Evolutionary conservation across 345 rosid genomes (phyloP).

Genomic region (Turritis glabra): DNA sequence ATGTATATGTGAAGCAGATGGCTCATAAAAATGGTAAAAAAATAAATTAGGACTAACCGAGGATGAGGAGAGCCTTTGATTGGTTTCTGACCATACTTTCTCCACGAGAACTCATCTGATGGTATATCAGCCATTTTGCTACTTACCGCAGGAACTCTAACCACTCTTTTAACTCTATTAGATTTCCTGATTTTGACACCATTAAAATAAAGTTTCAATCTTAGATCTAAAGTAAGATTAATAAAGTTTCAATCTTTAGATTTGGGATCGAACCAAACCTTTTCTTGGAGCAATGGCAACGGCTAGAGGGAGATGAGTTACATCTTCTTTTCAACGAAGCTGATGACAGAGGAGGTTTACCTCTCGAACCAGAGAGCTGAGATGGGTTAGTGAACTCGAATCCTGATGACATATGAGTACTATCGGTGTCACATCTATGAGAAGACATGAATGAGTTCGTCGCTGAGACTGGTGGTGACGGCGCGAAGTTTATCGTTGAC

Average conservation of each 20-base stretch:
- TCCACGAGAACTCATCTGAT: conserved; percentile 87
- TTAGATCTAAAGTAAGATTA: conserved; percentile 8
- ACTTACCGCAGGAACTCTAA: conserved; percentile 83
- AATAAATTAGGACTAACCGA: conserved; percentile 46
- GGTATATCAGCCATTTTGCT: conserved; percentile 90
- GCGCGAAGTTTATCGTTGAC: conserved; percentile 53
- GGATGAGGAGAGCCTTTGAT: conserved; percentile 99
- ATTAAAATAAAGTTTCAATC: neutral
- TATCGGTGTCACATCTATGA: conserved; percentile 70
- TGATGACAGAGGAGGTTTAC: conserved; percentile 71
- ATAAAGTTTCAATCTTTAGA: neutral
- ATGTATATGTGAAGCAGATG: neutral
- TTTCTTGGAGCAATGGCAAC: conserved; percentile 97
- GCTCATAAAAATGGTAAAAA: neutral
- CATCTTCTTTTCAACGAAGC: conserved; percentile 68
- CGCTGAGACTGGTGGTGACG: conserved; percentile 55
- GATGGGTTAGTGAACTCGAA: conserved; percentile 65
- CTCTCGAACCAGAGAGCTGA: conserved; percentile 53
- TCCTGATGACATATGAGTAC: conserved; percentile 62
- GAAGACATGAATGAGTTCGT: conserved; percentile 73
- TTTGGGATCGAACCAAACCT: conserved; percentile 44
- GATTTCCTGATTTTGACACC: conserved; percentile 54
- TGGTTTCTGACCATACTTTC: conserved; percentile 97
- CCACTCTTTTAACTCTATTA: conserved; percentile 62
- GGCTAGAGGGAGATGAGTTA: conserved; percentile 65